A percentile compares a stretch with the other conserved stretches of the same genome.
phyloP scores from a whole-genome alignment of 305 asterid genomes.

The Rubia occidens region DNA sequence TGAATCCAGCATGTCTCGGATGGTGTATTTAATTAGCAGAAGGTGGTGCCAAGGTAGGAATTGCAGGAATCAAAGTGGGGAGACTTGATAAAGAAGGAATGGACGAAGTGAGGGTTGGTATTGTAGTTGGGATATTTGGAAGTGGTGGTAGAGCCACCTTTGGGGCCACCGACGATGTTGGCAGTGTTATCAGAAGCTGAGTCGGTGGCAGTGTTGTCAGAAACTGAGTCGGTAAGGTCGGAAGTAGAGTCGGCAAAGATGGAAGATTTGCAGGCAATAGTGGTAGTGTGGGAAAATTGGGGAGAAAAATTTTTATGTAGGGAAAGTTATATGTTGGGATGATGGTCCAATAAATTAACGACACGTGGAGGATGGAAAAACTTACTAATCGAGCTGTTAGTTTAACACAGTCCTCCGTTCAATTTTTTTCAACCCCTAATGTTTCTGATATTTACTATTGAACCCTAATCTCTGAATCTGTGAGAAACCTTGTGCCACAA shows the following conservation, averaged over 20 bases:
- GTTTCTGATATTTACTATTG: too few relatives aligned
- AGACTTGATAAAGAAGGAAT: constrained; percentile 1
- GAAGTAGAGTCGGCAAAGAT: constrained; percentile 17
- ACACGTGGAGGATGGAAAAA: too few relatives aligned
- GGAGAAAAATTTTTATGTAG: too few relatives aligned
- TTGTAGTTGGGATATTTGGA: constrained; percentile 2
- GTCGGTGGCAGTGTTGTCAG: constrained; percentile 9
- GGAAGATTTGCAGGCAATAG: constrained; percentile 25
- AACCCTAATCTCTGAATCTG: too few relatives aligned
- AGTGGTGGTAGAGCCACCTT: constrained; percentile 6
- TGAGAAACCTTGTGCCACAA: too few relatives aligned
- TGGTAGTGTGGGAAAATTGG: constrained; percentile 23
- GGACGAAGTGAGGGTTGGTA: neutral
- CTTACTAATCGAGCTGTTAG: too few relatives aligned
- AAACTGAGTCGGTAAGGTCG: neutral
- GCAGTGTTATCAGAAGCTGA: constrained; percentile 1
- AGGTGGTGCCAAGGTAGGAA: constrained; percentile 5
- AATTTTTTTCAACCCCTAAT: too few relatives aligned
- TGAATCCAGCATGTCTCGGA: too few relatives aligned
- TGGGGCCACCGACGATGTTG: neutral
- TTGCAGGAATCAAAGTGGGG: constrained; percentile 1
- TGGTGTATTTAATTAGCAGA: neutral
- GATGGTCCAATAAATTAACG: too few relatives aligned
- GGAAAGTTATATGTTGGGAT: too few relatives aligned
- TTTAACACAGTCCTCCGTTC: too few relatives aligned